Base-by-base conservation (phyloP, 148 eudicot species). In the Mesembryanthemum crystallinum region DNA sequence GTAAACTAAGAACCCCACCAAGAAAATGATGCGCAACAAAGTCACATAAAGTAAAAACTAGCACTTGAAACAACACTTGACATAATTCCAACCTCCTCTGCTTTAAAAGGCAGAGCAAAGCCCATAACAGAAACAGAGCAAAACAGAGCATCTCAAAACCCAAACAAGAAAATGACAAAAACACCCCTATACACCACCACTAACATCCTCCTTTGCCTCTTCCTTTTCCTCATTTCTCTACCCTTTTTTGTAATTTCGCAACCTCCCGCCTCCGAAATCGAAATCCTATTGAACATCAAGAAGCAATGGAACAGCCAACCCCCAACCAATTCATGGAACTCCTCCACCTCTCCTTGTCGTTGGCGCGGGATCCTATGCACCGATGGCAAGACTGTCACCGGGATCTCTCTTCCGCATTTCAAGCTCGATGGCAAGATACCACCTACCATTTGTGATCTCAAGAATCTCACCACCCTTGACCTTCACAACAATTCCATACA, bases 281-380 rank as follows among this genome's bases (percentile, higher is more conserved):
- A 78, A 25, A 82, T 80, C 51, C 81, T 94, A 4, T 76, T 92
- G 20, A 73, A 74, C 77, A 77, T 94, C 78, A 88, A 88, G 65
- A 69, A 82, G 15, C 68, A 78, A n/a, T 87, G 89, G 87, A 76
- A 80, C 21, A 82, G 83, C 64, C 91, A 85, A 35, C 62, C 79
- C 0, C 49, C 80, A 27, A 67, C 86, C 21, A 15, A 74, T 15
- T 54, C 82, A 17, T 94, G 98, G 97, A 79, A 71, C 71, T 14
- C 82, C 55, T 62, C 89, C 47, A 81, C 85, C n/a, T 66, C 88
- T 0, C 88, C 84, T 28, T 94, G 98, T 71, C 47, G 39, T 10
- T 94, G 97, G 97, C 81, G 65, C 23, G 96, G 85, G 27, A 80
- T 94, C 64, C 21, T 11, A 3, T 90, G 98, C 86, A 20, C 52